Conservation (phyloP, 345 rosid genomes). For the Turnera subulata region DNA sequence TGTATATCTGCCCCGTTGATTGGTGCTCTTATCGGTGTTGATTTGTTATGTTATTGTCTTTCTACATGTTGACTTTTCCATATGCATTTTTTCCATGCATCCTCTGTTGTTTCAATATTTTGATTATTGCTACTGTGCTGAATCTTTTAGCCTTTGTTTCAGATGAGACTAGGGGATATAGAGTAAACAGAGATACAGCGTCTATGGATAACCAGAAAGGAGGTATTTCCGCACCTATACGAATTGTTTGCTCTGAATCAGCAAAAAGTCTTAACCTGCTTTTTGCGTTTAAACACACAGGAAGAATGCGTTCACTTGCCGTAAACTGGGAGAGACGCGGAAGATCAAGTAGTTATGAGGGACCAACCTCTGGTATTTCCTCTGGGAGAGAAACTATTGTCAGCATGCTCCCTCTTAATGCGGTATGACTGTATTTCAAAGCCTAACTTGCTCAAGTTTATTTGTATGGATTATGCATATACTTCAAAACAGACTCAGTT, state of each 20-base stretch:
- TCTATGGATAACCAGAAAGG: constrained; percentile 54
- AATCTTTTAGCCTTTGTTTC: constrained; percentile 24
- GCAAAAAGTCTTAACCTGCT: constrained; percentile 11
- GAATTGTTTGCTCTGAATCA: constrained; percentile 14
- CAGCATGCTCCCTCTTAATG: constrained; percentile 42
- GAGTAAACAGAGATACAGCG: constrained; percentile 47
- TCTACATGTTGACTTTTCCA: too few species aligned
- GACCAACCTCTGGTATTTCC: constrained; percentile 39
- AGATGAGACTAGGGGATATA: constrained; percentile 60
- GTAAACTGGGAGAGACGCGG: constrained; percentile 79
- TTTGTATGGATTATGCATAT: too few species aligned
- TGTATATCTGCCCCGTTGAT: too few species aligned
- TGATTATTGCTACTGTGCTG: not conserved
- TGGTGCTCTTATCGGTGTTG: too few species aligned
- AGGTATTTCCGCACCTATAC: constrained; percentile 42
- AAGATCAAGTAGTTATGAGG: constrained; percentile 51
- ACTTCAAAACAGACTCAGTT: too few species aligned
- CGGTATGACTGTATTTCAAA: constrained; percentile 35
- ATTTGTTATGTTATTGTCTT: too few species aligned
- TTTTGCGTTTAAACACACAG: constrained; percentile 32
- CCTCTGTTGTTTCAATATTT: not conserved
- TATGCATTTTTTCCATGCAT: too few species aligned
- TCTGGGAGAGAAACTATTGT: constrained; percentile 37
- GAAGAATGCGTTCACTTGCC: constrained; percentile 56
- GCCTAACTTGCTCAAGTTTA: not conserved